A percentile compares a stretch with the other conserved stretches of the same genome.
These are phyloP conservation scores for Nemania abortiva DNA, from an alignment of 2,329 filamentous ascomycete genomes.

Conservation along the genomic window DNA sequence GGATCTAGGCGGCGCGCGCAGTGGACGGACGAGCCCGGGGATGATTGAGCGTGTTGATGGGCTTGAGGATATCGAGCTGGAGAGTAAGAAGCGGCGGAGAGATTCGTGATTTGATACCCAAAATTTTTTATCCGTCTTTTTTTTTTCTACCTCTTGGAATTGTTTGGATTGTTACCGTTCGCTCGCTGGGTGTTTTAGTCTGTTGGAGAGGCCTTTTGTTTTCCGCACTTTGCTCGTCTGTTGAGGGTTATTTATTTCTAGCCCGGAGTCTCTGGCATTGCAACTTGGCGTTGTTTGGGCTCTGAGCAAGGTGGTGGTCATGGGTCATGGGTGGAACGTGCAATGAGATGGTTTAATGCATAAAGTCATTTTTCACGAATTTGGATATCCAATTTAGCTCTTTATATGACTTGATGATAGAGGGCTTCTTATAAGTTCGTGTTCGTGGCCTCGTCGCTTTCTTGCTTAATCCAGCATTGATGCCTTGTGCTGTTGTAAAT, in stretches of 20 bases:
- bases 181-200: not conserved
- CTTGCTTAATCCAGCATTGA: too few species aligned
- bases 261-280: not conserved
- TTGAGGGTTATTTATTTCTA: not conserved
- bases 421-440: too few species aligned
- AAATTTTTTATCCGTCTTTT: not conserved
- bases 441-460: too few species aligned
- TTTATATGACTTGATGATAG: too few species aligned
- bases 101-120: constrained; percentile 38
- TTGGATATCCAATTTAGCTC: too few species aligned
- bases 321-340: constrained; percentile 15
- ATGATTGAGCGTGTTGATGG: constrained; percentile 41
- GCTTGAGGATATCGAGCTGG: constrained; percentile 45
- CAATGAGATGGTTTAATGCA: constrained; percentile 2
- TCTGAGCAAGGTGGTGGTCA: not conserved
- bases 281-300: constrained; percentile 17
- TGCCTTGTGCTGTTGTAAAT: too few species aligned
- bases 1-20: not conserved
- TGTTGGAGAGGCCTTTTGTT: not conserved
- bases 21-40: constrained; percentile 21
- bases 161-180: not conserved
- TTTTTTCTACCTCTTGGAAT: too few species aligned
- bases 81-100: constrained; percentile 34
- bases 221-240: not conserved
- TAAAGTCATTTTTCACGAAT: too few species aligned